Conservation (phyloP, 306 rosid genomes). For the Fragaria nilgerrensis region DNA sequence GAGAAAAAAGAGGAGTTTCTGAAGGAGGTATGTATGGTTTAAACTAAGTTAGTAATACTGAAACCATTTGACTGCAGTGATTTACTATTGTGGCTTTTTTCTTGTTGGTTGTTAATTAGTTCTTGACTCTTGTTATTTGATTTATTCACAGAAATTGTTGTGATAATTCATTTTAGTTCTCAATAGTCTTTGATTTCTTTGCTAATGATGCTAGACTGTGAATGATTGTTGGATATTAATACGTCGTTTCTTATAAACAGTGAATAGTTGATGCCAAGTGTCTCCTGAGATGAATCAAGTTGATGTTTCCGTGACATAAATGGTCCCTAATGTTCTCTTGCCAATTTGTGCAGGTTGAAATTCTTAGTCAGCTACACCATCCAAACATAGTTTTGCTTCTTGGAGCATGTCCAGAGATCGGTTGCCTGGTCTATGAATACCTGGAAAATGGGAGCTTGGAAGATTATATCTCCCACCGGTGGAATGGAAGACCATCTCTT, state of each 20-base stretch:
- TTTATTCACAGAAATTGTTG: neutral
- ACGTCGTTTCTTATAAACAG: neutral
- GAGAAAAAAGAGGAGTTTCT: constrained; percentile 80
- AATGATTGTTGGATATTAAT: neutral
- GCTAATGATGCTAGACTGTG: neutral
- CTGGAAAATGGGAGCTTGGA: constrained; percentile 91
- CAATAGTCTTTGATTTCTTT: neutral
- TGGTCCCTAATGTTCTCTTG: constrained; percentile 18
- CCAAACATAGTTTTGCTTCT: constrained; percentile 83
- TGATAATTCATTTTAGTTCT: neutral
- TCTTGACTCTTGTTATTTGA: neutral
- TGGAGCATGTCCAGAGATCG: constrained; percentile 91
- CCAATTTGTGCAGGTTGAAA: constrained; percentile 63
- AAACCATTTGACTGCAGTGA: constrained; percentile 18
- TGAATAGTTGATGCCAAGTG: neutral
- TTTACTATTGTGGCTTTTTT: constrained; percentile 1
- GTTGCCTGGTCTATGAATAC: constrained; percentile 84
- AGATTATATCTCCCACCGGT: constrained; percentile 45
- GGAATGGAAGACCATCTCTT: constrained; percentile 56
- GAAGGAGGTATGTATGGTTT: constrained; percentile 62
- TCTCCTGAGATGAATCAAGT: constrained; percentile 14
- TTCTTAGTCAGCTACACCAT: constrained; percentile 90
- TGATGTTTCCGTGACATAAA: constrained; percentile 10
- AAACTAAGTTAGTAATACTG: constrained; percentile 15
- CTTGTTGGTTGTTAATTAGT: neutral